Evolutionary conservation across 306 rosid genomes (phyloP), one percentile per base, ranked within the genome.

Genomic region (Parietaria judaica): DNA sequence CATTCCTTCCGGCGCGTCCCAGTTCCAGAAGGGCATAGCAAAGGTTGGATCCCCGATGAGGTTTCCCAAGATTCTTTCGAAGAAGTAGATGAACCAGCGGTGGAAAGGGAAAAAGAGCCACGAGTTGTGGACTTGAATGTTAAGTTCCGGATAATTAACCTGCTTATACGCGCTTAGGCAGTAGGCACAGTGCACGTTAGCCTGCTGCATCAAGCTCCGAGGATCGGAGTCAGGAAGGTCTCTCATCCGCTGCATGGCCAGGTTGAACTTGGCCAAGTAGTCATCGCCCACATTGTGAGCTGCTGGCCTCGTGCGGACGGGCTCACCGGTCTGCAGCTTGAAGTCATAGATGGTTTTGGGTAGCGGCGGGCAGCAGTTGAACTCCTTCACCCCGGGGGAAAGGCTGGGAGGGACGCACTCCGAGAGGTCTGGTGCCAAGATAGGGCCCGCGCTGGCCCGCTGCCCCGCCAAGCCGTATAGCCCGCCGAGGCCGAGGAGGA

Each of bases 71-170:
- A 86, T 89, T 76, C 68, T 89, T 73, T 89, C 97, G 8, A 73
- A 43, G 74, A 89, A 89, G 58, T 89, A 84, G 1, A 89, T 59
- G 62, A 84, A 86, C 72, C 76, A 89, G 5, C 97, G 79, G 62
- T 89, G 97, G 55, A 50, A 89, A 10, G 97, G 97, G 31, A 81
- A 86, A 74, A 89, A 89, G 35, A 89, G 92, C 97, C 97, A 84
- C 0, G 86, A 86, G 1, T 54, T 55, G 67, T 90, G 97, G 31
- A 90, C 79, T 73, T 86, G 95, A 11, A 84, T 64, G 14, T 90
- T 91, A 1, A 90, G 76, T 39, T 39, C 7, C 44, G 15, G 78
- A 64, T 0, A 86, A 3, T 89, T 95, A 0, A 62, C 73, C 70
- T 89, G 95, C 36, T 74, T 65, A 61, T 89, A 77, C 0, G 84